Base-by-base conservation (phyloP, 768 basidiomycete species). In the Russula sp. region DNA sequence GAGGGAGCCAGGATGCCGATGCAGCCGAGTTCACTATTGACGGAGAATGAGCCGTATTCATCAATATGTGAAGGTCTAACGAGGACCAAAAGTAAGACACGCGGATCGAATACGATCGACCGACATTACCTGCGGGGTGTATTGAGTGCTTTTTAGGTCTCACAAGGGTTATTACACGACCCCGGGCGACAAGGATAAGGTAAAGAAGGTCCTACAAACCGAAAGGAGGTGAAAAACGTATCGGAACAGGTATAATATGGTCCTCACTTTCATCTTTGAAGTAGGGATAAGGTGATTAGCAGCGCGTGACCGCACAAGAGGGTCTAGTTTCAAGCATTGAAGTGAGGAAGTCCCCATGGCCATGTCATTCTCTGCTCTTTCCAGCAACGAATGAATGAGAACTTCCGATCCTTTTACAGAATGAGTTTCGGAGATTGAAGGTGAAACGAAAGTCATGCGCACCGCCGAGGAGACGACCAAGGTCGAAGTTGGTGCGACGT, bases 61-160 rank as follows among this genome's bases (percentile, higher is more conserved):
- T 80, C 34, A 98, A 82, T 55, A 97, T 87, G 72, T 97, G 94
- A 22, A 99, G 84, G 72, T 98, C 97, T 87, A 72, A 22, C 36
- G 13, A 60, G 64, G 59, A 24, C 32, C 36, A 51, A 34, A 20
- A 56, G 57, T 26, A 20, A 44, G 59, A 63, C n/a, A 59, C 34
- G 55, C 36, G 22, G 46, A 59, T 34, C 16, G 46, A 42, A 48
- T 46, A 34, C 44, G 50, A 2, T 65, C 8, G 22, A 32, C 65
- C 6, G 22, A 32, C 67, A 78, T 58, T 69, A 89, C 92, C 92
- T 50, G 91, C 86, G 22, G 94, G 94, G 73, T 99, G 94, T 69
- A 99, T 94, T 0, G 93, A 94, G 71, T 98, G 96, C 71, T 91
- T 95, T 72, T 82, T 87, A 0, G 96, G 96, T 64, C 96, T 79